Base-by-base conservation (phyloP, 495 filamentous ascomycete species). In the Lasiosphaeris hirsuta region DNA sequence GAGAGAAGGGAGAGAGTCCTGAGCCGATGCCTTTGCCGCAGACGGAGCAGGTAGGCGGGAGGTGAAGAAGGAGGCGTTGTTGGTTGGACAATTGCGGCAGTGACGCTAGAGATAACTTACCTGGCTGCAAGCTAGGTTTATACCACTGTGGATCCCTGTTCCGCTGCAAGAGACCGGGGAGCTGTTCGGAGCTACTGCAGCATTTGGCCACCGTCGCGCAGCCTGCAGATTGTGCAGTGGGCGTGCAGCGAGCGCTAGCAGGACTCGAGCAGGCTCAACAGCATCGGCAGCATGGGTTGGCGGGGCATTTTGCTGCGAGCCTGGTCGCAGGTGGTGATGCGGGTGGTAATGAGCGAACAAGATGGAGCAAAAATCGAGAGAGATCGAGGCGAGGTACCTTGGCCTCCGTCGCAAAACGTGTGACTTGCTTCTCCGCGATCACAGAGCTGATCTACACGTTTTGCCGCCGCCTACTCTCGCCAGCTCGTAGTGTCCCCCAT, bases 181-280 rank as follows among this genome's bases (percentile, higher is more conserved):
- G 50, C 50, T 54, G 50, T 54, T 54, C 44, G 42, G 50, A 59
- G 57, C 57, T 59, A 59, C 51, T 54, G 56, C 56, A 51, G 56
- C 34, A 41, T 47, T 58, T 42, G 47, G 47, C 47, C 14, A 30
- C 35, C 48, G 17, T 18, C 35, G 34, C 35, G 36, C 45, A 49
- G 45, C 17, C 46, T 11, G 42, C 13, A 45, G 53, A 45, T 55
- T 46, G 23, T 45, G 53, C 42, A 45, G 30, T 34, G 41, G 19
- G 37, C n/a, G 43, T 40, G 38, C 43, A 23, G 43, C 30, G 43
- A 19, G 30, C 13, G 34, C 34, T 50, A 30, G 11, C 18, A n/a
- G 42, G 15, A 36, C 34, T 18, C 44, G 30, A 23, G 38, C 56
- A 14, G 41, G 56, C 53, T 53, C 17, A 35, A 23, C 33, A 40